phyloP scores from a whole-genome alignment of 2,329 filamentous ascomycete species.

The Aureobasidium melanogenum region DNA sequence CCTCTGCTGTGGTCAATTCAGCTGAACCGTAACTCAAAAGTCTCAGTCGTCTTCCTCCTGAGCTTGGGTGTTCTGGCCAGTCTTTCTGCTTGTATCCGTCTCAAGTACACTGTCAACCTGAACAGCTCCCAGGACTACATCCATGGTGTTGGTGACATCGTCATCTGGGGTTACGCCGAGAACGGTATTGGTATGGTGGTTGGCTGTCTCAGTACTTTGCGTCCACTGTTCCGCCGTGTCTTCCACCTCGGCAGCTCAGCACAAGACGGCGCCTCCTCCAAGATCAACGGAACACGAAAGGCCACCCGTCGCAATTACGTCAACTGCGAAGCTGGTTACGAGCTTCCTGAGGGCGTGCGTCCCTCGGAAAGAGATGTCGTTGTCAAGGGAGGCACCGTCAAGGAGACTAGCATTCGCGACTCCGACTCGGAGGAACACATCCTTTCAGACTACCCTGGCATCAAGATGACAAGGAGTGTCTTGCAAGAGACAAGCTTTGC shows the following conservation, averaged over 20 bases:
- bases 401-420: not conserved
- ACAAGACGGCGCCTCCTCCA: not conserved
- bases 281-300: not conserved
- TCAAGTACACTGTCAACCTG: constrained; percentile 29
- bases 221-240: constrained; percentile 24
- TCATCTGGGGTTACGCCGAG: constrained; percentile 31
- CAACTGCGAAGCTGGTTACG: constrained; percentile 5
- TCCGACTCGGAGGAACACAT: constrained; percentile 12
- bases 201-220: constrained; percentile 26
- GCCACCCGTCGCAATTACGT: not conserved
- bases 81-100: constrained; percentile 26
- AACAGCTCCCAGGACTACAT: constrained; percentile 26
- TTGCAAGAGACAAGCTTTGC: constrained; percentile 9
- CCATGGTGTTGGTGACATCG: constrained; percentile 23
- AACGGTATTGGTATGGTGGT: constrained; percentile 29
- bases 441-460: not conserved
- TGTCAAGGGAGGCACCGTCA: constrained; percentile 8
- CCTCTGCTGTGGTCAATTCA: constrained; percentile 36
- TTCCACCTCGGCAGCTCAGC: constrained; percentile 12
- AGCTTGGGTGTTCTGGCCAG: constrained; percentile 28
- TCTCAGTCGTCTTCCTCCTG: constrained; percentile 30
- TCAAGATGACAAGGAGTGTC: constrained; percentile 10
- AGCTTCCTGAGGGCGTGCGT: not conserved
- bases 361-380: not conserved
- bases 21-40: constrained; percentile 32